Percentiles rank a stretch among this genome's conserved stretches.
phyloP scores from a whole-genome alignment of 1,284 basidiomycete genomes.

The Malassezia brasiliensis region DNA sequence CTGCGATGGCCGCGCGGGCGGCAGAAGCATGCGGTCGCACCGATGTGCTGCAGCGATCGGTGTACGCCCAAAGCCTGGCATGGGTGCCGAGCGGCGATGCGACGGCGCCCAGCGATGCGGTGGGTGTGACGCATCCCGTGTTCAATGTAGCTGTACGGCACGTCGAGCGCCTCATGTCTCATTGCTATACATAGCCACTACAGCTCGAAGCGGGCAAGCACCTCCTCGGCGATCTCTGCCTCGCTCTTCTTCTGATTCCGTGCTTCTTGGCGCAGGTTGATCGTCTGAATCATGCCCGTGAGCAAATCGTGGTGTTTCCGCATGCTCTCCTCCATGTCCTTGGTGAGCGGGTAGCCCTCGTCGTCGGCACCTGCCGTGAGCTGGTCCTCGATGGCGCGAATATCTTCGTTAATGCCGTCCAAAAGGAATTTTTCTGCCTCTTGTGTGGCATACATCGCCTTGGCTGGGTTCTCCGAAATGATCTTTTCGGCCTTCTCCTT shows the following conservation, averaged over 20 bases:
- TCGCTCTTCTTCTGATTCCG: slow-evolving; percentile 4
- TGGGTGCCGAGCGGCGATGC: not conserved
- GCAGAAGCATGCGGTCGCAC: not conserved
- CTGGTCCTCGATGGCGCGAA: slow-evolving; percentile 6
- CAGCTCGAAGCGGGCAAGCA: slow-evolving; percentile 16
- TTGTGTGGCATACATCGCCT: slow-evolving; percentile 16
- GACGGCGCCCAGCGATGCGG: not conserved
- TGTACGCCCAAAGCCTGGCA: slow-evolving; percentile 6
- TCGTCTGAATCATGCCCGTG: slow-evolving; percentile 5
- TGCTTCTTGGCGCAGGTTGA: slow-evolving; percentile 6
- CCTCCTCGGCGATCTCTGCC: slow-evolving; percentile 27
- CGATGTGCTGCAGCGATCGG: not conserved
- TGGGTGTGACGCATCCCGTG: slow-evolving; percentile 14
- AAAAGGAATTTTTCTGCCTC: slow-evolving; percentile 2
- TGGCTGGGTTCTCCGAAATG: slow-evolving; percentile 21
- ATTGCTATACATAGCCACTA: slow-evolving; percentile 9
- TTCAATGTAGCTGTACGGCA: slow-evolving; percentile 7
- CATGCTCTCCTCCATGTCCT: slow-evolving; percentile 5
- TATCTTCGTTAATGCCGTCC: slow-evolving; percentile 1
- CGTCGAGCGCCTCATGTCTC: slow-evolving; percentile 1
- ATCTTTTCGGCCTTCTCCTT: slow-evolving; percentile 25
- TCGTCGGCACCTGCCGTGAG: slow-evolving; percentile 8
- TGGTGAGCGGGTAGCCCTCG: slow-evolving; percentile 8
- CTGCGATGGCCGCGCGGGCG: not conserved
- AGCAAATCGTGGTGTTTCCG: slow-evolving; percentile 1